Percentiles rank a stretch among this genome's conserved stretches.
Evolutionary conservation across 805 yeast species (phyloP).

Genomic region (Suhomyces sp.): DNA sequence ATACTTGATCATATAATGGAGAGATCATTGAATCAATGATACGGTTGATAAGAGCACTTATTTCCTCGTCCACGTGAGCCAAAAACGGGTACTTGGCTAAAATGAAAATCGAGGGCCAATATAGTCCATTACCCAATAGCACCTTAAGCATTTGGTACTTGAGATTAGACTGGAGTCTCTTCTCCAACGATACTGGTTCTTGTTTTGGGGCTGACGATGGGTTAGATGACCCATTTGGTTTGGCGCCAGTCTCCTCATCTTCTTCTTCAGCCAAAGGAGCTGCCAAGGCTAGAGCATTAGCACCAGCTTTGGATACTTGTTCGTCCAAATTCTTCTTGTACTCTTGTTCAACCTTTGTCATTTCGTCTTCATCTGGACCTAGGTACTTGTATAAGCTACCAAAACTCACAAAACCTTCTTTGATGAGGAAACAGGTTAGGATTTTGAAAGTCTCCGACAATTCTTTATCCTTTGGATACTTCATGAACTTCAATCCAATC

Average conservation of each 20-base stretch:
- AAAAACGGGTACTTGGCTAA: slow-evolving; percentile 61
- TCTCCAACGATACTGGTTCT: slow-evolving; percentile 10
- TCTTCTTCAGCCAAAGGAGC: slow-evolving; percentile 70
- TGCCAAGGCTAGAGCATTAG: slow-evolving; percentile 82
- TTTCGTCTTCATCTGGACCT: slow-evolving; percentile 48
- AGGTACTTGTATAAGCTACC: slow-evolving; percentile 57
- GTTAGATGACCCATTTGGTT: neutral
- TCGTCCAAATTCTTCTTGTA: slow-evolving; percentile 50
- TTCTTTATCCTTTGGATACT: slow-evolving; percentile 28
- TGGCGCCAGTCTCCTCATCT: neutral
- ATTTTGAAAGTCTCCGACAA: slow-evolving; percentile 43
- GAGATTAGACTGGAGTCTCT: slow-evolving; percentile 19
- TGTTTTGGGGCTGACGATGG: neutral
- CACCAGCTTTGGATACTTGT: slow-evolving; percentile 57
- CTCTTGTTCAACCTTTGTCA: slow-evolving; percentile 41
- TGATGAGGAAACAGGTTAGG: slow-evolving; percentile 55
- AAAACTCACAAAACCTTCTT: slow-evolving; percentile 63
- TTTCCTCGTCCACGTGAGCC: slow-evolving; percentile 49
- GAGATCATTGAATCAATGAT: slow-evolving; percentile 47
- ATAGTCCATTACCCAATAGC: slow-evolving; percentile 56
- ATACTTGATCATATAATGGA: slow-evolving; percentile 41
- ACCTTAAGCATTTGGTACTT: slow-evolving; percentile 45
- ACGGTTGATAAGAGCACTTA: slow-evolving; percentile 47
- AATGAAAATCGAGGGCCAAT: slow-evolving; percentile 59
- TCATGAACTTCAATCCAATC: slow-evolving; percentile 44